A percentile compares a stretch with the other conserved stretches of the same genome.
phyloP scores from a whole-genome alignment of 768 basidiomycete genomes.

The Lactarius hengduanensis region DNA sequence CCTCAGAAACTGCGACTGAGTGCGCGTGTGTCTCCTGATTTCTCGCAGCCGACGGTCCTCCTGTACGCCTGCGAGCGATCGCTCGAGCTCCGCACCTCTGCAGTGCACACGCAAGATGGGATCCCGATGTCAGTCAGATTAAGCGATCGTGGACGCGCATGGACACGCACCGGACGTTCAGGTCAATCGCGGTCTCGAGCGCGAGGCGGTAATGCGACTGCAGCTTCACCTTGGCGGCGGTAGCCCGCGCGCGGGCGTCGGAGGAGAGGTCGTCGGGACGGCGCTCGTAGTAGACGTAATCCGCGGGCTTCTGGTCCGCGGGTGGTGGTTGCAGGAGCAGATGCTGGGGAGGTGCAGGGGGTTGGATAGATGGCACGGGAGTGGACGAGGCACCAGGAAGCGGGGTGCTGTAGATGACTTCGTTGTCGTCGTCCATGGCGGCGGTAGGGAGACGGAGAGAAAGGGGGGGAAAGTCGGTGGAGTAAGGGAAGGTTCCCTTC shows the following conservation, averaged over 20 bases:
- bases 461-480: no score
- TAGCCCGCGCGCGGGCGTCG: constrained; percentile 77
- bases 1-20: constrained; percentile 85
- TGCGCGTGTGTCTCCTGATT: constrained; percentile 58
- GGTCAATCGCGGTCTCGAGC: constrained; percentile 93
- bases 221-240: constrained; percentile 89
- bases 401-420: constrained; percentile 28
- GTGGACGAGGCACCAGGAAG: constrained; percentile 16
- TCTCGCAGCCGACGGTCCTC: constrained; percentile 83
- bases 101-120: neutral
- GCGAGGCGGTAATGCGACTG: constrained; percentile 97
- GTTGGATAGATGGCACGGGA: neutral
- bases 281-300: constrained; percentile 95
- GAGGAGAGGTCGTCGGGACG: constrained; percentile 74
- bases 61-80: constrained; percentile 66
- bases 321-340: neutral
- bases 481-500: no score
- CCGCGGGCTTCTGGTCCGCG: constrained; percentile 43
- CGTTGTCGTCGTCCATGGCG: constrained; percentile 23
- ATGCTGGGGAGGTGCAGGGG: neutral
- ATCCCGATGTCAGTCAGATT: neutral
- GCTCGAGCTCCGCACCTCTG: constrained; percentile 86
- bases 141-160: neutral
- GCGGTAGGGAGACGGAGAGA: no score
- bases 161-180: constrained; percentile 73